Base-by-base conservation (phyloP, 2,329 filamentous ascomycete genomes). In the Trichoderma sp. region DNA sequence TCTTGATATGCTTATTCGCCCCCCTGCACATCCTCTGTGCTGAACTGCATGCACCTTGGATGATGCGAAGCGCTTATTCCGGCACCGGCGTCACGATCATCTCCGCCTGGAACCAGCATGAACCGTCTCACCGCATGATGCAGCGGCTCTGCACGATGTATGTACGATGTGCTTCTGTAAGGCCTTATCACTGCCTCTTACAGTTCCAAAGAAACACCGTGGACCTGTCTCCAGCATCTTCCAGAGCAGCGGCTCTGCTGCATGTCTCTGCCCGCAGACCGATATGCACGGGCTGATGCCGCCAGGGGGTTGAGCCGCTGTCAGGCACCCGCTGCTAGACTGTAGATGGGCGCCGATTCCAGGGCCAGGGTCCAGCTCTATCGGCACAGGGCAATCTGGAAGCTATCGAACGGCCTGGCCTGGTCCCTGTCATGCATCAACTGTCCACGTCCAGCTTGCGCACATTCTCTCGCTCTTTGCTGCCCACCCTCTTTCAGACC, bases 241-340 rank as follows among this genome's bases (percentile, higher is more conserved):
- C 7, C 30, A 7, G 2, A 30, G 30, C 30, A 30, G 30, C 30
- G 30, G 30, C 30, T 12, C 19, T 26, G 3, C 55, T 30, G 47
- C 58, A 19, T 54, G 41, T 62, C 59, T 62, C 28, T 9, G 28
- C 24, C 15, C 9, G 34, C 7, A 47, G 48, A 62, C 44, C 47
- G 17, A 44, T 44, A 34, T 17, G 59, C 59, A 45, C 54, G 48
- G 39, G 59, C 59, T 41, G 45, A 24, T 24, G 21, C 21, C 21
- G 21, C 21, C 21, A 24, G 12, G 60, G 50, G 50, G 28, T 10
- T 28, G 14, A 9, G 15, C n/a, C 45, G 24, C 48, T 45, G 60
- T 21, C 60, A 63, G 48, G 50, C 60, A 63, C 60, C 60, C 60
- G 60, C 41, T 41, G 43, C 43, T 62, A 47, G 60, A 63, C 26